These are phyloP conservation scores for Paracamarosporium sp. DNA, from an alignment of 2,329 filamentous ascomycete species.

Conservation along the genomic window DNA sequence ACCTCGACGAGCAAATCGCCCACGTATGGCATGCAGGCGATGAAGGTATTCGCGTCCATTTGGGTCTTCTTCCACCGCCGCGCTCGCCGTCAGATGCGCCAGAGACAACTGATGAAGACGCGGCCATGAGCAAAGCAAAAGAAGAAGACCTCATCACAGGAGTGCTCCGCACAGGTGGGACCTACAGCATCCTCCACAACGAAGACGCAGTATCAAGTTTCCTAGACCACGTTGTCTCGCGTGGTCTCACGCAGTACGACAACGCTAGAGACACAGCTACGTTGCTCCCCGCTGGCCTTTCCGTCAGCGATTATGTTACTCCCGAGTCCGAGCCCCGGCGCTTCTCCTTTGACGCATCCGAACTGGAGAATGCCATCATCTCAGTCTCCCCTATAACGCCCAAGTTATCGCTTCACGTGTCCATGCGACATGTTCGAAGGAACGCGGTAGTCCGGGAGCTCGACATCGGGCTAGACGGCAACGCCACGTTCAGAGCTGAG, in stretches of 20 bases:
- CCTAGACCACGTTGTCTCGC: constrained; percentile 26
- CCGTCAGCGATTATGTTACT: constrained; percentile 25
- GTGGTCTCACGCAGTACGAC: constrained; percentile 29
- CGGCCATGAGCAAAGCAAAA: constrained; percentile 5
- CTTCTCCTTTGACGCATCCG: constrained; percentile 26
- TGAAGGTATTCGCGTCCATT: constrained; percentile 26
- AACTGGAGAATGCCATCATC: constrained; percentile 20
- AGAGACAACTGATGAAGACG: neutral
- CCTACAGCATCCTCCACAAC: constrained; percentile 26
- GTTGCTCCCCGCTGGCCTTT: constrained; percentile 22
- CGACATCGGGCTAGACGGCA: constrained; percentile 21
- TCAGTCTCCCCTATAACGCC: constrained; percentile 24
- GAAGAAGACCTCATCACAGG: constrained; percentile 28
- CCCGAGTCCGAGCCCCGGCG: constrained; percentile 24
- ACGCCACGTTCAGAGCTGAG: constrained; percentile 22
- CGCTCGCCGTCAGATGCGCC: neutral
- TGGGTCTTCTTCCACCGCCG: constrained; percentile 22
- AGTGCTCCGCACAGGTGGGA: constrained; percentile 28
- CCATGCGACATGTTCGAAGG: constrained; percentile 23
- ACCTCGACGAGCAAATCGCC: constrained; percentile 23
- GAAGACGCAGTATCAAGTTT: constrained; percentile 18
- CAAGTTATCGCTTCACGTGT: constrained; percentile 18
- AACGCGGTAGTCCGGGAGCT: constrained; percentile 25
- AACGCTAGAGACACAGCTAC: constrained; percentile 30
- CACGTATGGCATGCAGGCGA: constrained; percentile 26